Evolutionary conservation across 2,329 filamentous ascomycete species (phyloP).

Genomic region (Akanthomyces lecanii): DNA sequence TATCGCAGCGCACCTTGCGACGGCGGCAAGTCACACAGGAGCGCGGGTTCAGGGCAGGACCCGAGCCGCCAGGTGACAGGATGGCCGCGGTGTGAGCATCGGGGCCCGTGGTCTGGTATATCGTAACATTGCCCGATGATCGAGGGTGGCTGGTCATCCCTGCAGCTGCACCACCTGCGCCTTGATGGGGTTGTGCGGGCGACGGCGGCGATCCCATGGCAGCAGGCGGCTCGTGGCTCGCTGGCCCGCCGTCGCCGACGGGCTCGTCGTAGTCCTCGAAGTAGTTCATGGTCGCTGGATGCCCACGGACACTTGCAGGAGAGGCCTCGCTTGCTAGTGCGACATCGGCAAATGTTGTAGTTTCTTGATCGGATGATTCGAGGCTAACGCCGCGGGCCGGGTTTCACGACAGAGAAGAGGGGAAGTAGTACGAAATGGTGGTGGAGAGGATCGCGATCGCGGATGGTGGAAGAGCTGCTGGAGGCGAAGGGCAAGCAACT

Average conservation of each 20-base stretch:
- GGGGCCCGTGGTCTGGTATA: conserved; percentile 38
- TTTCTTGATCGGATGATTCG: not conserved
- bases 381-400: not conserved
- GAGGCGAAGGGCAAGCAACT: not conserved
- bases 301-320: conserved; percentile 12
- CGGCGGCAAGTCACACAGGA: conserved; percentile 49
- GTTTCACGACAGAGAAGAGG: conserved; percentile 6
- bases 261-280: conserved; percentile 14
- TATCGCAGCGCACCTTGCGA: conserved; percentile 73
- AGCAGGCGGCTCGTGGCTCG: conserved; percentile 6
- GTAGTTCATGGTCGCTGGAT: conserved; percentile 14
- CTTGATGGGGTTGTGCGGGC: not conserved
- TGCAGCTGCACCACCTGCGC: not conserved
- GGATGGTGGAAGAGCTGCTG: not conserved
- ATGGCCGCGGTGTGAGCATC: conserved; percentile 36
- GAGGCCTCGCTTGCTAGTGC: not conserved
- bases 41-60: conserved; percentile 41
- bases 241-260: conserved; percentile 1
- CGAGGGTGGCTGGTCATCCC: conserved; percentile 20
- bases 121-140: conserved; percentile 32
- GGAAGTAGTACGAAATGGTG: not conserved
- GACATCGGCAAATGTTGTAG: conserved; percentile 1
- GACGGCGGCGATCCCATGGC: conserved; percentile 4
- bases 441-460: not conserved
- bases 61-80: conserved; percentile 29